phyloP scores from a whole-genome alignment of 1,284 basidiomycete species.

The Blastosporella zonata region DNA sequence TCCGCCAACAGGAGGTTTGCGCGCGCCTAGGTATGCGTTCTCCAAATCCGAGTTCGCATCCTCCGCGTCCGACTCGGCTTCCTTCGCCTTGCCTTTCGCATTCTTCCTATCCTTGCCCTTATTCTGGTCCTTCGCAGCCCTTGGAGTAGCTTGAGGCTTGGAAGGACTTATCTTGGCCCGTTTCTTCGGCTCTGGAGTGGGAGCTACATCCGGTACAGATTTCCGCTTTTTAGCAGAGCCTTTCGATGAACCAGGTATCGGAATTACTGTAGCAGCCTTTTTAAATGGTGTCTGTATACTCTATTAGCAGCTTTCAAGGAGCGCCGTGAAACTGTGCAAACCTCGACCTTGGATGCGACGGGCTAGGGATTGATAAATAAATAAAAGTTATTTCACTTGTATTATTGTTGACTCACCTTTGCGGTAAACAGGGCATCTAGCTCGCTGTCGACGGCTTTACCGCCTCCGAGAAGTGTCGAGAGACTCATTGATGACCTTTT shows the following conservation, averaged over 20 bases:
- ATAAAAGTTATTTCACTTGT: background rate
- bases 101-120: constrained; percentile 11
- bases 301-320: background rate
- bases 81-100: constrained; percentile 17
- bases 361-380: constrained; percentile 12
- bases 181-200: constrained; percentile 19
- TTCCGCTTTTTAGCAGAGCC: constrained; percentile 32
- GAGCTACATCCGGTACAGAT: constrained; percentile 20
- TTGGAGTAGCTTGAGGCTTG: background rate
- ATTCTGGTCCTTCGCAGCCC: constrained; percentile 6
- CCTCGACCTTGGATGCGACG: constrained; percentile 8
- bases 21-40: constrained; percentile 27
- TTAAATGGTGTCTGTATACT: background rate
- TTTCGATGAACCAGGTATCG: constrained; percentile 25
- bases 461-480: constrained; percentile 23
- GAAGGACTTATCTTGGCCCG: constrained; percentile 18
- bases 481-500: constrained; percentile 23
- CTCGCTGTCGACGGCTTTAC: constrained; percentile 33
- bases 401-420: constrained; percentile 23
- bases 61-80: constrained; percentile 27
- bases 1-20: constrained; percentile 7
- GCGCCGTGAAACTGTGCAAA: background rate
- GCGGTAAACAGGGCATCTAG: constrained; percentile 41
- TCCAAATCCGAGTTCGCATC: constrained; percentile 34
- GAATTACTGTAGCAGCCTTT: constrained; percentile 12